Percentiles rank a stretch among this genome's conserved stretches.
Conservation (phyloP, 164 flowering plant genomes). For the Santalum album region DNA sequence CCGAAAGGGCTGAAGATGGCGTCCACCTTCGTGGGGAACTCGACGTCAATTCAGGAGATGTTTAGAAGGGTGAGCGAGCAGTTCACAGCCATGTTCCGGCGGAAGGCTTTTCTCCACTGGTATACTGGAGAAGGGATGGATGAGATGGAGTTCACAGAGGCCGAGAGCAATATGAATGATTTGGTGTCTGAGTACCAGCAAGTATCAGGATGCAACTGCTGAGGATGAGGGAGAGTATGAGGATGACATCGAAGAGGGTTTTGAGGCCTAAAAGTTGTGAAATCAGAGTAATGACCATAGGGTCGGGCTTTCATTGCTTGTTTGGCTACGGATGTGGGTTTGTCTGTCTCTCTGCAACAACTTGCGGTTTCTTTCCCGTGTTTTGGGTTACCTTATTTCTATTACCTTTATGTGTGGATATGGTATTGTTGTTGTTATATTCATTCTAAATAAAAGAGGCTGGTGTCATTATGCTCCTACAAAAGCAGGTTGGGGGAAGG, state of each 20-base stretch:
- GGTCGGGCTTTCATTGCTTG: too few species aligned
- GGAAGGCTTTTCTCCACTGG: slow-evolving; percentile 86
- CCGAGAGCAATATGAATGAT: slow-evolving; percentile 86
- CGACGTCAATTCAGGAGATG: slow-evolving; percentile 81
- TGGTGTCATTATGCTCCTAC: too few species aligned
- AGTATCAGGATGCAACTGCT: slow-evolving; percentile 83
- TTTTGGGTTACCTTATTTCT: too few species aligned
- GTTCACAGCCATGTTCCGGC: slow-evolving; percentile 81
- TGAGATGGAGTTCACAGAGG: slow-evolving; percentile 85
- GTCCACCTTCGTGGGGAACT: slow-evolving; percentile 72
- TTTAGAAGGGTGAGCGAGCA: slow-evolving; percentile 87
- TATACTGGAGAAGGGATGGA: slow-evolving; percentile 86
- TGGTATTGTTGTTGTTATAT: too few species aligned
- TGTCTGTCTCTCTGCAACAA: too few species aligned
- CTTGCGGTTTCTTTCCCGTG: too few species aligned
- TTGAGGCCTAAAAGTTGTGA: slow-evolving; percentile 18
- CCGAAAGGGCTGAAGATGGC: slow-evolving; percentile 66
- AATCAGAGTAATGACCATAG: too few species aligned
- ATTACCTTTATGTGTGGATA: too few species aligned
- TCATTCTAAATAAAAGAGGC: too few species aligned
- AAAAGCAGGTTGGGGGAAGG: too few species aligned
- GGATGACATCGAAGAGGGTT: slow-evolving; percentile 29
- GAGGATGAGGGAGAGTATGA: slow-evolving; percentile 65
- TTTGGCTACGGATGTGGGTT: too few species aligned
- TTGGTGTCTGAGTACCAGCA: slow-evolving; percentile 87